Percentiles rank a stretch among this genome's conserved stretches.
Evolutionary conservation across 345 rosid species (phyloP).

Genomic region (Arabidopsis thaliana): DNA sequence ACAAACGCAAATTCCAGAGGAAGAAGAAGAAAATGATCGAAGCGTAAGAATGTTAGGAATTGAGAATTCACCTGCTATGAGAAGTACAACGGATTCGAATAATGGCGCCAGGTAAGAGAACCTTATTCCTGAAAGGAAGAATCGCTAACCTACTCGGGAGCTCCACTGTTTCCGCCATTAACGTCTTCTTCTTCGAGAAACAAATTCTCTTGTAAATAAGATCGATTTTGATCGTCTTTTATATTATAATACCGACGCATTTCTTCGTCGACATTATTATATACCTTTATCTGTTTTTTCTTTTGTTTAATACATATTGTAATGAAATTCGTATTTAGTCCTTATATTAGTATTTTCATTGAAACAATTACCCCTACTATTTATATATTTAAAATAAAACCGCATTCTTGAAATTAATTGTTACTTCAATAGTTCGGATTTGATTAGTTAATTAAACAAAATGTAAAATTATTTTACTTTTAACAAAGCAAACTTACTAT

Average conservation of each 20-base stretch:
- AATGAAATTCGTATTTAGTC: not conserved
- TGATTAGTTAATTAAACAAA: not conserved
- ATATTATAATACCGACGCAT: slow-evolving; percentile 27
- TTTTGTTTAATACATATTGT: not conserved
- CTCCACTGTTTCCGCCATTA: slow-evolving; percentile 95
- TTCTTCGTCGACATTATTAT: slow-evolving; percentile 32
- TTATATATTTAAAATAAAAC: not conserved
- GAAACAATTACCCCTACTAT: not conserved
- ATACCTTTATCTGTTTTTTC: not conserved
- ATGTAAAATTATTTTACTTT: not conserved
- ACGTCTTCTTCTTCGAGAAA: slow-evolving; percentile 12
- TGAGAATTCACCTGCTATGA: slow-evolving; percentile 68
- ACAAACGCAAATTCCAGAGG: slow-evolving; percentile 22
- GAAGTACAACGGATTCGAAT: slow-evolving; percentile 99
- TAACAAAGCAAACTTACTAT: not conserved
- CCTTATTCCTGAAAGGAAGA: slow-evolving; percentile 97
- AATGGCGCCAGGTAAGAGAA: slow-evolving; percentile 96
- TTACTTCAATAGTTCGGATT: not conserved
- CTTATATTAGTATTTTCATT: not conserved
- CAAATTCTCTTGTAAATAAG: not conserved
- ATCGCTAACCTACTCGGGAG: slow-evolving; percentile 88
- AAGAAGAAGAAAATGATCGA: slow-evolving; percentile 11
- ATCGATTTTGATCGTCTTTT: slow-evolving; percentile 31
- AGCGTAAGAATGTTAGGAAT: slow-evolving; percentile 9
- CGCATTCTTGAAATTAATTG: not conserved